A percentile compares a stretch with the other conserved stretches of the same genome.
These are phyloP conservation scores for Aspergillus viridinutans DNA, from an alignment of 2,329 filamentous ascomycete genomes.

Conservation along the genomic window DNA sequence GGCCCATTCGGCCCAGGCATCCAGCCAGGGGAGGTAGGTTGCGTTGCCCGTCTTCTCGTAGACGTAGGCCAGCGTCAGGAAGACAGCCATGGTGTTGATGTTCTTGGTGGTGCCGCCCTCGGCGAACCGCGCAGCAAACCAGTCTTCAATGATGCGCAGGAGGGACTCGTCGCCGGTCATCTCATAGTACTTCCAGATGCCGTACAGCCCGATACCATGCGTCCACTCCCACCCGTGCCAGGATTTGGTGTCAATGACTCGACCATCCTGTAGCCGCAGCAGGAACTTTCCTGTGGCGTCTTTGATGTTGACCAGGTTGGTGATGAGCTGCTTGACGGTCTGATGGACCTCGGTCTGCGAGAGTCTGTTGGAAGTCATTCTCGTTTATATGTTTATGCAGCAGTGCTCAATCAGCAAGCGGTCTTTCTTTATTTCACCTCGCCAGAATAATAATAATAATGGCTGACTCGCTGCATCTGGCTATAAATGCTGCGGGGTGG, in stretches of 20 bases:
- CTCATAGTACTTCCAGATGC: constrained; percentile 76
- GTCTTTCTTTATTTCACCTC: neutral
- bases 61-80: constrained; percentile 70
- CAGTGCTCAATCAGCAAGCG: neutral
- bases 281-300: constrained; percentile 72
- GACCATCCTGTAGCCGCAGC: constrained; percentile 65
- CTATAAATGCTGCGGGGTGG: neutral
- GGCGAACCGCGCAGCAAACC: constrained; percentile 66
- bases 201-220: constrained; percentile 74
- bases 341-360: constrained; percentile 42
- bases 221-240: constrained; percentile 77
- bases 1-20: constrained; percentile 78
- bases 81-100: constrained; percentile 79
- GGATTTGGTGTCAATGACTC: constrained; percentile 77
- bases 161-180: constrained; percentile 60
- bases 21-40: constrained; percentile 71
- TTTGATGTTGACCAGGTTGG: constrained; percentile 72
- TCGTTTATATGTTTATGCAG: constrained; percentile 13
- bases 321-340: constrained; percentile 63
- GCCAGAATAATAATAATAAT: neutral
- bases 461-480: neutral
- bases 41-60: constrained; percentile 69
- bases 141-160: constrained; percentile 65
- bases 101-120: constrained; percentile 75
- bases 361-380: constrained; percentile 2